Evolutionary conservation across 2,329 filamentous ascomycete genomes (phyloP).

Genomic region (Eurotiales sp.): DNA sequence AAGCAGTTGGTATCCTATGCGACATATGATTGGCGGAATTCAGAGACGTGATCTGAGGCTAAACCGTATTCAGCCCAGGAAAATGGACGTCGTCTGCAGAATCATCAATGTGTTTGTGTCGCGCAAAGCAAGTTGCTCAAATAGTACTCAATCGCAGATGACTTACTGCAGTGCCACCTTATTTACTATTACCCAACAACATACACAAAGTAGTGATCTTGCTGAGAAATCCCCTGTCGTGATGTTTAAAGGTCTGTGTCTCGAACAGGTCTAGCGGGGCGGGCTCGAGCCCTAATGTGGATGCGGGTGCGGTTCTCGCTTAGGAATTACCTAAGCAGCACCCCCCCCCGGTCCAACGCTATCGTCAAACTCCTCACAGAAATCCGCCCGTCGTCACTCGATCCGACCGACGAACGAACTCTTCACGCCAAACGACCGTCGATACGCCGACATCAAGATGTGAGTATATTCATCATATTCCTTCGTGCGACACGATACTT

Average conservation of each 20-base stretch:
- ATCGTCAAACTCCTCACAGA: slow-evolving; percentile 39
- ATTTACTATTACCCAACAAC: not conserved
- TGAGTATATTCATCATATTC: slow-evolving; percentile 33
- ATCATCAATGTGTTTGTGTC: too few species aligned
- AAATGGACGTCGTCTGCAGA: not conserved
- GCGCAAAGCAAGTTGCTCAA: too few species aligned
- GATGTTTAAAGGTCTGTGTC: not conserved
- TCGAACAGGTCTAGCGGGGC: slow-evolving; percentile 20
- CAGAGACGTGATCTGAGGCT: not conserved
- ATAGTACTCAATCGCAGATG: too few species aligned
- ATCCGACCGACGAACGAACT: slow-evolving; percentile 40
- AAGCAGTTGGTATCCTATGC: too few species aligned
- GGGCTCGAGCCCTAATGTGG: slow-evolving; percentile 37
- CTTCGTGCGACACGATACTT: slow-evolving; percentile 13
- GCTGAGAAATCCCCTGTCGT: too few species aligned
- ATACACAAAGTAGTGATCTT: too few species aligned
- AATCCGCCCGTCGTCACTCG: slow-evolving; percentile 36
- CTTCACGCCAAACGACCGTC: slow-evolving; percentile 43
- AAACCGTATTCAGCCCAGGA: not conserved
- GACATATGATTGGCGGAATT: not conserved
- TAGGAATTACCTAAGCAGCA: slow-evolving; percentile 41
- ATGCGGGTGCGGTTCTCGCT: slow-evolving; percentile 28
- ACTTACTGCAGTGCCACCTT: too few species aligned
- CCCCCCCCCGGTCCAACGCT: slow-evolving; percentile 14
- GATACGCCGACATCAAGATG: slow-evolving; percentile 46